Evolutionary conservation across 2,329 filamentous ascomycete genomes (phyloP).

Genomic region (Cladophialophora immunda): DNA sequence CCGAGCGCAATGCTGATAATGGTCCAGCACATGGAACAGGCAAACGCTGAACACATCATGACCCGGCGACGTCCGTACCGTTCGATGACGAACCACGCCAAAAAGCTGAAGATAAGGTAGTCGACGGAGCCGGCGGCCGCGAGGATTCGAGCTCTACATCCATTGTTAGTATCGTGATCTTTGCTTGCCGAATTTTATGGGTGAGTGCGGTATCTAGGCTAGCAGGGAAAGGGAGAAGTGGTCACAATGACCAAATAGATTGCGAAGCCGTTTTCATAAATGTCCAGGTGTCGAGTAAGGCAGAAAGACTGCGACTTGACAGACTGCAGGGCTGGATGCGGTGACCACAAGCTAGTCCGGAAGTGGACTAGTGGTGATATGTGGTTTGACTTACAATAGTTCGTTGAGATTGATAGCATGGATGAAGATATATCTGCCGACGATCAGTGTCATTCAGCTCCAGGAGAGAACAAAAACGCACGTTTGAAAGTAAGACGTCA

Average conservation of each 20-base stretch:
- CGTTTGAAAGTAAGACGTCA: slow-evolving; percentile 44
- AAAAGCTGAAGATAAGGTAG: slow-evolving; percentile 55
- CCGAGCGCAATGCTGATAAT: slow-evolving; percentile 57
- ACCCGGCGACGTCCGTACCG: slow-evolving; percentile 58
- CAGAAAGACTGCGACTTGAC: no score
- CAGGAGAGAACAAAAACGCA: slow-evolving; percentile 1
- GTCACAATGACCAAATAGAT: no score
- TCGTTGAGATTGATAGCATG: slow-evolving; percentile 51
- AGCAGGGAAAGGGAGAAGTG: no score
- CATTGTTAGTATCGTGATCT: background rate
- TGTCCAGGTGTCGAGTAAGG: no score
- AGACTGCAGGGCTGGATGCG: no score
- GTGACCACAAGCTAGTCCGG: no score
- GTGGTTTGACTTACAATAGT: slow-evolving; percentile 32
- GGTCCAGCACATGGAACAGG: slow-evolving; percentile 60
- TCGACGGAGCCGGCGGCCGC: slow-evolving; percentile 58
- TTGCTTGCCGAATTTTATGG: background rate
- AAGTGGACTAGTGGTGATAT: no score
- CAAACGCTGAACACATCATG: slow-evolving; percentile 59
- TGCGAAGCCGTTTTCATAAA: no score
- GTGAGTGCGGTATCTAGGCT: no score
- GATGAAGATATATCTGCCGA: slow-evolving; percentile 53
- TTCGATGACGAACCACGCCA: slow-evolving; percentile 58
- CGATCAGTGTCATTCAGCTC: background rate
- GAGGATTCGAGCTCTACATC: slow-evolving; percentile 50